Percentiles rank a stretch among this genome's conserved stretches.
Conservation (phyloP, 1,284 basidiomycete species). For the Boletus semigastroideus region DNA sequence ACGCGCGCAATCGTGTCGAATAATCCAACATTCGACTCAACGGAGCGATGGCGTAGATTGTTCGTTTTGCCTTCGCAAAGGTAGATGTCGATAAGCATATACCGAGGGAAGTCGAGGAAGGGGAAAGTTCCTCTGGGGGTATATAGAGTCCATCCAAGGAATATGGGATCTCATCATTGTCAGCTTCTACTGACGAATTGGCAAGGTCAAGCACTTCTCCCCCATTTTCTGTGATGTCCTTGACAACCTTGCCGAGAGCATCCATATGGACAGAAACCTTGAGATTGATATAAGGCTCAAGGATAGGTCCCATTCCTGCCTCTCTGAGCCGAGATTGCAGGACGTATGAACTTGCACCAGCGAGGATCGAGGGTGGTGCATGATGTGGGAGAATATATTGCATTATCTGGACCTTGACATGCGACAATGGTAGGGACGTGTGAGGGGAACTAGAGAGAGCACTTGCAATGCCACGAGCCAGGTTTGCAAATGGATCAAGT, state of each 20-base stretch:
- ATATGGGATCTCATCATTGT: slow-evolving; percentile 51
- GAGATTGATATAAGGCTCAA: slow-evolving; percentile 72
- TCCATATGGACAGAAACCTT: slow-evolving; percentile 67
- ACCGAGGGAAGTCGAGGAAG: slow-evolving; percentile 50
- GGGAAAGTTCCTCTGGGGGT: slow-evolving; percentile 70
- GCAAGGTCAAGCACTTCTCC: slow-evolving; percentile 71
- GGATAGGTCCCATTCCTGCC: slow-evolving; percentile 63
- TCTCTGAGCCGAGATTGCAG: slow-evolving; percentile 58
- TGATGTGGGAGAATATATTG: slow-evolving; percentile 42
- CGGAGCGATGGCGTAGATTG: slow-evolving; percentile 71
- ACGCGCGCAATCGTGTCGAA: slow-evolving; percentile 71
- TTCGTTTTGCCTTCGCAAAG: slow-evolving; percentile 48
- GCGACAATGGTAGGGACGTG: slow-evolving; percentile 66
- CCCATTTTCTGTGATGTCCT: slow-evolving; percentile 72
- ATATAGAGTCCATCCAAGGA: slow-evolving; percentile 65
- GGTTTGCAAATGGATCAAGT: slow-evolving; percentile 44
- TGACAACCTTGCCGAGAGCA: slow-evolving; percentile 69
- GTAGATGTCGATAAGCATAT: slow-evolving; percentile 28
- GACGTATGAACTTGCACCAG: slow-evolving; percentile 63
- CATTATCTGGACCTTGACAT: slow-evolving; percentile 56
- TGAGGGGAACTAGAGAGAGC: slow-evolving; percentile 75
- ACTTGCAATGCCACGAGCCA: slow-evolving; percentile 67
- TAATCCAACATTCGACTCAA: slow-evolving; percentile 81
- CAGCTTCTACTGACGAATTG: slow-evolving; percentile 36
- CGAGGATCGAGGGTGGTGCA: slow-evolving; percentile 51